Conservation (phyloP, 352 stramenopile species). For the Pythium biforme region DNA sequence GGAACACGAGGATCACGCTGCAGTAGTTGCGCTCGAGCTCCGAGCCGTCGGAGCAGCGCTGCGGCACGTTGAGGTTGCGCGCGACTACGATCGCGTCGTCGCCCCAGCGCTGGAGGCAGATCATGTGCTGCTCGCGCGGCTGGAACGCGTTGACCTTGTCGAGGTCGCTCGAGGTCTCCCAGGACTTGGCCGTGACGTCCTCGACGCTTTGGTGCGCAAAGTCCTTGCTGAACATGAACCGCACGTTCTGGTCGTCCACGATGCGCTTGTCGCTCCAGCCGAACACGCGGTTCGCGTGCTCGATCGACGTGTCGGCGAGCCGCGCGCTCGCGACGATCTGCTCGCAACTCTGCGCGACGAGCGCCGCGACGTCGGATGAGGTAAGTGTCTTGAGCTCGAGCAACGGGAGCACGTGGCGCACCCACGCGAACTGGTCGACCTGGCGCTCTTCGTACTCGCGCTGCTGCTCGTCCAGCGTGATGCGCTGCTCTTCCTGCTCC, state of each 20-base stretch:
- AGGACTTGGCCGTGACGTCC: slow-evolving; percentile 25
- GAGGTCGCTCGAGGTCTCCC: slow-evolving; percentile 24
- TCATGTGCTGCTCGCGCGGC: slow-evolving; percentile 21
- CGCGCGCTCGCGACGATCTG: slow-evolving; percentile 21
- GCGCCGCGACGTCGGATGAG: not conserved
- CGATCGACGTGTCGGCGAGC: slow-evolving; percentile 16
- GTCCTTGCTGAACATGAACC: slow-evolving; percentile 33
- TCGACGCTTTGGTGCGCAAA: slow-evolving; percentile 27
- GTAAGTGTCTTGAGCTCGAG: slow-evolving; percentile 15
- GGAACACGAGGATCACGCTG: slow-evolving; percentile 28
- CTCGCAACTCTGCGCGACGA: slow-evolving; percentile 21
- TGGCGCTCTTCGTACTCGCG: slow-evolving; percentile 12
- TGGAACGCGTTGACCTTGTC: slow-evolving; percentile 27
- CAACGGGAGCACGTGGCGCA: slow-evolving; percentile 19
- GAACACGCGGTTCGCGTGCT: slow-evolving; percentile 17
- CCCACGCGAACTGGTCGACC: slow-evolving; percentile 23
- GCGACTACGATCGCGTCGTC: slow-evolving; percentile 28
- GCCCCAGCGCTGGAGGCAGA: slow-evolving; percentile 21
- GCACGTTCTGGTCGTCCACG: slow-evolving; percentile 23
- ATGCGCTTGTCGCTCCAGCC: slow-evolving; percentile 30
- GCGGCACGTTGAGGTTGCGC: slow-evolving; percentile 23
- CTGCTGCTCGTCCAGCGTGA: slow-evolving; percentile 22
- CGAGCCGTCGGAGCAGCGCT: slow-evolving; percentile 18
- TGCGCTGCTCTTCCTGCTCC: slow-evolving; percentile 29
- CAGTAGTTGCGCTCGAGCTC: slow-evolving; percentile 27